These are phyloP conservation scores for Lolium multiflorum DNA, from an alignment of 176 grass and related monocot genomes.

Conservation along the genomic window DNA sequence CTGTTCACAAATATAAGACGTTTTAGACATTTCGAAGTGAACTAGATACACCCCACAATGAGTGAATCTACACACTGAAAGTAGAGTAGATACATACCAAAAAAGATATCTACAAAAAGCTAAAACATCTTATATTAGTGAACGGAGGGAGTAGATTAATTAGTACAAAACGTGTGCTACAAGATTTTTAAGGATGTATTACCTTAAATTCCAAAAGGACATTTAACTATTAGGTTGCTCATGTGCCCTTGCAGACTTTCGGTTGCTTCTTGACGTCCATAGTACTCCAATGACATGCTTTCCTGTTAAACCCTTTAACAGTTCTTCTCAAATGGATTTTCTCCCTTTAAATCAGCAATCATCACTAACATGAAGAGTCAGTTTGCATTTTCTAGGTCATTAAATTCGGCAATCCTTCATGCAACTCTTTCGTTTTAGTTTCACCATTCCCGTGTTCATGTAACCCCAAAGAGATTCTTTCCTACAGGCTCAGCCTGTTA, in stretches of 20 bases:
- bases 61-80: too few species aligned
- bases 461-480: slow-evolving; percentile 10
- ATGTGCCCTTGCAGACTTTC: not conserved
- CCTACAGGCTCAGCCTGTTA: not conserved
- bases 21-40: too few species aligned
- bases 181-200: not conserved
- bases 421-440: not conserved
- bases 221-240: too few species aligned
- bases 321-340: slow-evolving; percentile 6
- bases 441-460: slow-evolving; percentile 22
- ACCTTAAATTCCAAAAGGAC: not conserved
- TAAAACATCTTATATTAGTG: too few species aligned
- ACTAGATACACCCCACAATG: too few species aligned
- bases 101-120: too few species aligned
- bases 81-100: too few species aligned
- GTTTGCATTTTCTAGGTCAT: not conserved
- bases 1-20: too few species aligned
- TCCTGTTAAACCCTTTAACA: not conserved
- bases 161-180: not conserved
- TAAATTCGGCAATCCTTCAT: slow-evolving; percentile 14
- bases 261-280: not conserved
- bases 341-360: not conserved
- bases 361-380: slow-evolving; percentile 4
- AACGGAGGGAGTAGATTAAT: not conserved
- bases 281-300: not conserved